These are phyloP conservation scores for Mucor irregularis DNA, from an alignment of 371 early-diverging fungal species.

Conservation along the genomic window DNA sequence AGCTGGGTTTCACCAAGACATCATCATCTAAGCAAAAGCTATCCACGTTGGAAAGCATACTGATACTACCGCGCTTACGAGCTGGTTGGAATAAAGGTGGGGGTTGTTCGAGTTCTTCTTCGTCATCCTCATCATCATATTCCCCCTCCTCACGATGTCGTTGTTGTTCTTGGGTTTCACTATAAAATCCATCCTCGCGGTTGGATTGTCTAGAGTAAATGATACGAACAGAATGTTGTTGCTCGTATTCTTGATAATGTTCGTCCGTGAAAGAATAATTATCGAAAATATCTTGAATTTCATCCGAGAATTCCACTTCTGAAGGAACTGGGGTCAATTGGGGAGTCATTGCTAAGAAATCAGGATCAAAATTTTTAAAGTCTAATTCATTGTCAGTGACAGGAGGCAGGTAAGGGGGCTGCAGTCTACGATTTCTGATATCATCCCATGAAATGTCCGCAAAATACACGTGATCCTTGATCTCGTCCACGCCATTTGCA, in stretches of 20 bases:
- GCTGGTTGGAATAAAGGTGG: constrained; percentile 18
- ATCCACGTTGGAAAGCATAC: constrained; percentile 45
- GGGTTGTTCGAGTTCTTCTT: constrained; percentile 1
- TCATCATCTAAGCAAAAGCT: constrained; percentile 29
- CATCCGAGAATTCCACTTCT: constrained; percentile 41
- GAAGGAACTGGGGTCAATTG: constrained; percentile 45
- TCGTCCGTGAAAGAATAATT: constrained; percentile 54
- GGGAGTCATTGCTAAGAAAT: constrained; percentile 52
- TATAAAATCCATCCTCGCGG: constrained; percentile 16
- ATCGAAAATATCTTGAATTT: constrained; percentile 59
- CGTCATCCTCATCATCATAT: constrained; percentile 11
- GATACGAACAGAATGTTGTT: not conserved
- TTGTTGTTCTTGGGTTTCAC: constrained; percentile 2
- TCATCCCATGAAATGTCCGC: constrained; percentile 69
- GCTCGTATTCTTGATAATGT: constrained; percentile 20
- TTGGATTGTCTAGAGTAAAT: not conserved
- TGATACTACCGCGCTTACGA: constrained; percentile 46
- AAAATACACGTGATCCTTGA: constrained; percentile 76
- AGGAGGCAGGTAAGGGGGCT: constrained; percentile 58
- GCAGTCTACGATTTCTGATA: constrained; percentile 53
- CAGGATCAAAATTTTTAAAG: constrained; percentile 65
- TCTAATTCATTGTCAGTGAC: constrained; percentile 58
- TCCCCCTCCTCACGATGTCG: too few species aligned
- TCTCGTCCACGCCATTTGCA: constrained; percentile 55
- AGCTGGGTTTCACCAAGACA: not conserved